Base-by-base conservation (phyloP, 495 filamentous ascomycete genomes). In the Aspergillus ellipticus region DNA sequence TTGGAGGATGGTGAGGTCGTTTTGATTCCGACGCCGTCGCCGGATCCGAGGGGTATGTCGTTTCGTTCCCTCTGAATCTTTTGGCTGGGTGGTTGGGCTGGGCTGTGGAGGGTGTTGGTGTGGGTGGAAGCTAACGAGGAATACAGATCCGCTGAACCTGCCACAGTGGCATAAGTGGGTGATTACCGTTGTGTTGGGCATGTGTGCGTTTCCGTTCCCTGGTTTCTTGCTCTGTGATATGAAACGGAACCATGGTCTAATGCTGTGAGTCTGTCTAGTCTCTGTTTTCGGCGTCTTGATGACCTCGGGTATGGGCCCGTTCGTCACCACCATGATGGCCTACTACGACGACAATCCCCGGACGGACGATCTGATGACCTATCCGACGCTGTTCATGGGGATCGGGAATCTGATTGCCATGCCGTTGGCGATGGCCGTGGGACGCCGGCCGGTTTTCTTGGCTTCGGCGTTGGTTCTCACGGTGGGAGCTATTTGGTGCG, bases 341-440 rank as follows among this genome's bases (percentile, higher is more conserved):
- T 68, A 68, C 28, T 60, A 59, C 4, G 60, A 58, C 3, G 31
- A 68, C 28, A 53, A 65, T 41, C n/a, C 53, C 1, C 58, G 56
- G 4, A 56, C 56, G 2, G 61, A 57, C 33, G 65, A 68, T 41
- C 60, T 68, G 13, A 24, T 65, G 49, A 65, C 62, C 0, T 65
- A 68, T 31, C 65, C 65, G 21, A 68, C 65, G 0, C 42, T 68
- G 21, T 68, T 68, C 58, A 68, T 68, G 65, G 65, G 65, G 4
- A 37, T 68, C 15, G 65, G 62, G 2, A 68, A 68, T 42, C 29
- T 68, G 0, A 62, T 68, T n/a, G 21, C 60, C 17, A 65, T 68
- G 58, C 65, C 65, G 2, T 57, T 54, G 45, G 65, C 65, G 0
- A 54, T 56, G 41, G 57, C 60, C 6, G 41, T 54, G 6, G 65